Conservation (phyloP, 2,329 filamentous ascomycete species). For the Calonectria hawksworthii region DNA sequence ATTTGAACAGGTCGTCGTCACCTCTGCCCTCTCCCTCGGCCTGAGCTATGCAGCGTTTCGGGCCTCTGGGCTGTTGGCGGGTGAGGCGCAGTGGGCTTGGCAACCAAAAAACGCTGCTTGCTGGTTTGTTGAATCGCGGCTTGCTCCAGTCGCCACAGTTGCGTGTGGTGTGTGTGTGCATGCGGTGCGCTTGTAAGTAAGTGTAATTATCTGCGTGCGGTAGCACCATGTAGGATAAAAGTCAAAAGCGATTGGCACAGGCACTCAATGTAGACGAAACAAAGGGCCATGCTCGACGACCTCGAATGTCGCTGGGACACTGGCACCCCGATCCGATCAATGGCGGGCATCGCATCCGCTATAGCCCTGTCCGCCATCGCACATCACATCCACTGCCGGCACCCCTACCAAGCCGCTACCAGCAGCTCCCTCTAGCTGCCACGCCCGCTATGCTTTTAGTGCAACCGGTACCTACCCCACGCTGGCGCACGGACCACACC, state of each 20-base stretch:
- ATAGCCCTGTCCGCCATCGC: neutral
- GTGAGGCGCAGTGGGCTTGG: slow-evolving; percentile 31
- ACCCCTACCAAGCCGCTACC: neutral
- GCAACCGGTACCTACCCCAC: neutral
- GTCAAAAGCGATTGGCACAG: neutral
- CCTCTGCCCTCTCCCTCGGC: slow-evolving; percentile 1
- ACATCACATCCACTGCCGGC: neutral
- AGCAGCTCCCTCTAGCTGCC: neutral
- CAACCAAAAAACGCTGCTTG: neutral
- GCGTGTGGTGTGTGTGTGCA: neutral
- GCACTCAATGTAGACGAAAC: neutral
- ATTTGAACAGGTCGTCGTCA: slow-evolving; percentile 21
- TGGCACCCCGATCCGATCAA: neutral
- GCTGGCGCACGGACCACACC: slow-evolving; percentile 21
- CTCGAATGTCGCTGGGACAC: neutral
- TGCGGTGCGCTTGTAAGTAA: neutral
- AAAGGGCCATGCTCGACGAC: neutral
- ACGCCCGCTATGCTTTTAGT: neutral
- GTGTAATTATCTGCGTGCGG: neutral
- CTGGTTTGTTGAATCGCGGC: neutral
- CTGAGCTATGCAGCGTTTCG: neutral
- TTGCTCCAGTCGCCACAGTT: neutral
- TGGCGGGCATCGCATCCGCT: neutral
- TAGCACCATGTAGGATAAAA: neutral
- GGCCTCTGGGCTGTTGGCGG: neutral